Base-by-base conservation (phyloP, 345 rosid genomes). In the Viola odorata region DNA sequence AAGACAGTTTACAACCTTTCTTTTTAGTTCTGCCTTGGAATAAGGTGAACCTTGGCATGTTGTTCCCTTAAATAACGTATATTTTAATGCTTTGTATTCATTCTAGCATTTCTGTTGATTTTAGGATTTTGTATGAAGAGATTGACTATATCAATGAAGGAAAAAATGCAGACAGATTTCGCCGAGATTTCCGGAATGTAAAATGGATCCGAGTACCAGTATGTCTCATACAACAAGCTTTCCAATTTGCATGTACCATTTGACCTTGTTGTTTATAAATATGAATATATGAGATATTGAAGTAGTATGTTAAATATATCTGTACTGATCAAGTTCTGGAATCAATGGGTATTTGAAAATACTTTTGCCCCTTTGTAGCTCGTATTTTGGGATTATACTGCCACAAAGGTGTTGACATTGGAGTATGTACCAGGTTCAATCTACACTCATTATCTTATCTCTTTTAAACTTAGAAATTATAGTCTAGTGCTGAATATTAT, bases 131-230 rank as follows among this genome's bases (percentile, higher is more conserved):
- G 84, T 89, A 87, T 70, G 75, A 89, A 78, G 98, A 92, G 72
- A 89, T 92, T 67, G 98, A 92, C 73, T 89, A 92, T 59, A 85
- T 92, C 64, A 92, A 92, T 60, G 98, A 92, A 80, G 98, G 95
- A 51, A 89, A 83, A 77, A 92, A 89, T 74, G 96, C 91, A 1
- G 98, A 92, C 71, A 85, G 70, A 67, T 87, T 92, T 78, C 79
- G 96, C 14, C 77, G 96, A 66, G 96, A 92, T 80, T 92, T 87
- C 68, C 84, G 98, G 75, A 92, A 92, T 63, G 44, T 78, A 50
- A 89, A 85, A 80, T 92, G 98, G 98, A 94, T 92, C 66, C 85
- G 96, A 38, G 87, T 92, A 60, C 98, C 96, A 44, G 98, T 89
- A 84, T 53, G 96, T 80, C 73, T 65, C 76, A 32, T 68, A 37